phyloP scores from a whole-genome alignment of 345 rosid genomes.

The Moricandia moricandioides region DNA sequence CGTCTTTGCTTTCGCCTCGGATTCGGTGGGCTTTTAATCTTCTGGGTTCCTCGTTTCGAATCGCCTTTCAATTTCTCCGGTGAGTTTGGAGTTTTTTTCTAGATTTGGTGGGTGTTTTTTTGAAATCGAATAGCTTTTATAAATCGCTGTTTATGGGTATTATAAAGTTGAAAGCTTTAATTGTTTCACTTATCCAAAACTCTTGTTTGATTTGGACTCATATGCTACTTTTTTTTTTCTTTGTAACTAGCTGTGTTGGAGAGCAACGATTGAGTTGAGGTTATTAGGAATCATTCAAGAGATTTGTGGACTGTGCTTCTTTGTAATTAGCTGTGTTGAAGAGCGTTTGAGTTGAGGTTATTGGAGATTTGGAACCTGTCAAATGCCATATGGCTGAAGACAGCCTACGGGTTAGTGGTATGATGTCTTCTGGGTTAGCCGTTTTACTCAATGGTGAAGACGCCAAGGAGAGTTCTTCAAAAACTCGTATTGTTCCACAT shows the following conservation, averaged over 20 bases:
- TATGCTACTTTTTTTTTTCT: background rate
- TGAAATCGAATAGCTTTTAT: constrained; percentile 15
- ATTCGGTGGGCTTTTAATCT: background rate
- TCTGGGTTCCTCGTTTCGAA: background rate
- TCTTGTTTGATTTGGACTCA: background rate
- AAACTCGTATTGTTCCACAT: constrained; percentile 61
- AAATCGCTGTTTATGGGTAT: background rate
- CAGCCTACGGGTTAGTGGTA: constrained; percentile 56
- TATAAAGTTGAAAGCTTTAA: background rate
- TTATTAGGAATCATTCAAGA: background rate
- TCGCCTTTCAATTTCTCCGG: constrained; percentile 15
- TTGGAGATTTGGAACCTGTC: constrained; percentile 13
- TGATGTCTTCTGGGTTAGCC: constrained; percentile 87
- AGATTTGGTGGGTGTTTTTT: background rate
- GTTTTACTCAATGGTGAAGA: constrained; percentile 66
- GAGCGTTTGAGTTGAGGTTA: too few relatives aligned
- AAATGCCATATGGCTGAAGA: constrained; percentile 75
- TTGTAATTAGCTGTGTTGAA: too few relatives aligned
- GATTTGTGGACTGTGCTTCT: too few relatives aligned
- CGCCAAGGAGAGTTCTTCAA: constrained; percentile 49
- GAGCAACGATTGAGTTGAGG: background rate
- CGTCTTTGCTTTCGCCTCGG: constrained; percentile 38
- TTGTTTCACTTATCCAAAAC: background rate
- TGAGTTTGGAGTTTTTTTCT: constrained; percentile 1
- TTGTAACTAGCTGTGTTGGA: constrained; percentile 23